A percentile compares a stretch with the other conserved stretches of the same genome.
Evolutionary conservation across 257 asterid genomes (phyloP).

Genomic region (Orobanche coerulescens): DNA sequence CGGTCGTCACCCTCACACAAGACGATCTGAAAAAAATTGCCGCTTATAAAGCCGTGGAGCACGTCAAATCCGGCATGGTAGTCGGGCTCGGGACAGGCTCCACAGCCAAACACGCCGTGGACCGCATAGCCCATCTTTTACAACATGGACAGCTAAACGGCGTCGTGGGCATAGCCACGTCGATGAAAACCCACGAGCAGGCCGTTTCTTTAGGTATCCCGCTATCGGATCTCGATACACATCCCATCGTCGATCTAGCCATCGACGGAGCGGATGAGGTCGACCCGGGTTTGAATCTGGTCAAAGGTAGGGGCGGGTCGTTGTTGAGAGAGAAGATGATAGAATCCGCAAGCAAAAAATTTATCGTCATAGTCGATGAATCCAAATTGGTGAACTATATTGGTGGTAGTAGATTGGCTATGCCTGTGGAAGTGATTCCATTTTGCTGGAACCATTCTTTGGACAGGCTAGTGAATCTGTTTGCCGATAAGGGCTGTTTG

Average conservation of each 20-base stretch:
- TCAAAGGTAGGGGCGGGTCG: constrained; percentile 62
- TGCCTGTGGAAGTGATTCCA: constrained; percentile 68
- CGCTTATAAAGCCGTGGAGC: constrained; percentile 61
- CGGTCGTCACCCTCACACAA: constrained; percentile 30
- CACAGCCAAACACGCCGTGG: constrained; percentile 62
- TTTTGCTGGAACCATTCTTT: constrained; percentile 57
- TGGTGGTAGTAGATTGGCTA: constrained; percentile 57
- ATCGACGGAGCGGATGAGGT: constrained; percentile 76
- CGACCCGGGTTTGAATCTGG: constrained; percentile 53
- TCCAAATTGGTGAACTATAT: constrained; percentile 43
- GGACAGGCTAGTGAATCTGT: constrained; percentile 38
- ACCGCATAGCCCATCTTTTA: constrained; percentile 41
- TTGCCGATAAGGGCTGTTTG: constrained; percentile 40
- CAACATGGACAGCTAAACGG: constrained; percentile 35
- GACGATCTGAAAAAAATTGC: constrained; percentile 55
- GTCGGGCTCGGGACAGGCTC: constrained; percentile 62
- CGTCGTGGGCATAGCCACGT: constrained; percentile 50
- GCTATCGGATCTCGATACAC: constrained; percentile 50
- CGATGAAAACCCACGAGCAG: constrained; percentile 40
- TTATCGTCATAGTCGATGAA: constrained; percentile 50
- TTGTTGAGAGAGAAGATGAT: constrained; percentile 55
- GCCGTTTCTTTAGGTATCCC: constrained; percentile 52
- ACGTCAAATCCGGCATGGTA: constrained; percentile 53
- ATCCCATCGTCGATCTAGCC: constrained; percentile 50
- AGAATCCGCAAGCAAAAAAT: constrained; percentile 44